A percentile compares a stretch with the other conserved stretches of the same genome.
These are phyloP conservation scores for Scheffersomyces ergatensis DNA, from an alignment of 805 yeast genomes.

Conservation along the genomic window DNA sequence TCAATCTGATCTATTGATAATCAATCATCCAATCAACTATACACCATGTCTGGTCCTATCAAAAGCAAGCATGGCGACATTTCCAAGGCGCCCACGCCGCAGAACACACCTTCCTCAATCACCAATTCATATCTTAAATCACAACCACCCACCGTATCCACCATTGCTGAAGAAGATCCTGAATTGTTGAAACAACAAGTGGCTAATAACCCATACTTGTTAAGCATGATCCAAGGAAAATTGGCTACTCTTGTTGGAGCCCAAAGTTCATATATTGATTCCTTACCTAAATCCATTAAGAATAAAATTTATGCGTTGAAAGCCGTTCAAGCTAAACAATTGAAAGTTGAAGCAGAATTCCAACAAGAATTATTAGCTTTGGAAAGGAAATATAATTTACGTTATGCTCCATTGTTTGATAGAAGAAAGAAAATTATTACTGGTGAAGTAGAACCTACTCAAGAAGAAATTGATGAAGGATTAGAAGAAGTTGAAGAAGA, in stretches of 20 bases:
- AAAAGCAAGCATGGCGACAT: slow-evolving; percentile 68
- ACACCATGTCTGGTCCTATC: slow-evolving; percentile 91
- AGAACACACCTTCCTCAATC: slow-evolving; percentile 92
- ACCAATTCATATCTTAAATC: slow-evolving; percentile 69
- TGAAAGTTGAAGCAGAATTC: slow-evolving; percentile 84
- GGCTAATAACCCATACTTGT: slow-evolving; percentile 75
- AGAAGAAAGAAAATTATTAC: slow-evolving; percentile 68
- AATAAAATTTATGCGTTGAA: slow-evolving; percentile 80
- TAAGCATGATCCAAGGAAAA: slow-evolving; percentile 87
- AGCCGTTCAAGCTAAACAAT: slow-evolving; percentile 74
- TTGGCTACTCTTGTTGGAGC: slow-evolving; percentile 81
- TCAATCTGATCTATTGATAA: no score
- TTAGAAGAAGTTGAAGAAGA: slow-evolving; percentile 54
- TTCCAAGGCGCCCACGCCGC: slow-evolving; percentile 96
- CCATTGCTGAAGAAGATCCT: slow-evolving; percentile 70
- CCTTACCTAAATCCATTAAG: slow-evolving; percentile 70
- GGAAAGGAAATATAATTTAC: slow-evolving; percentile 72
- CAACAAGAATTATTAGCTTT: slow-evolving; percentile 84
- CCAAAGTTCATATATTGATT: slow-evolving; percentile 80
- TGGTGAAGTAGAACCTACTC: slow-evolving; percentile 76
- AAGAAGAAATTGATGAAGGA: slow-evolving; percentile 77
- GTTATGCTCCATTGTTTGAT: slow-evolving; percentile 74
- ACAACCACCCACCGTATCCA: slow-evolving; percentile 54
- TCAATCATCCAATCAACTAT: no score
- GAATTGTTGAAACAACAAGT: slow-evolving; percentile 45